Evolutionary conservation across 495 filamentous ascomycete species (phyloP).

Genomic region (Hypoxylon rickii): DNA sequence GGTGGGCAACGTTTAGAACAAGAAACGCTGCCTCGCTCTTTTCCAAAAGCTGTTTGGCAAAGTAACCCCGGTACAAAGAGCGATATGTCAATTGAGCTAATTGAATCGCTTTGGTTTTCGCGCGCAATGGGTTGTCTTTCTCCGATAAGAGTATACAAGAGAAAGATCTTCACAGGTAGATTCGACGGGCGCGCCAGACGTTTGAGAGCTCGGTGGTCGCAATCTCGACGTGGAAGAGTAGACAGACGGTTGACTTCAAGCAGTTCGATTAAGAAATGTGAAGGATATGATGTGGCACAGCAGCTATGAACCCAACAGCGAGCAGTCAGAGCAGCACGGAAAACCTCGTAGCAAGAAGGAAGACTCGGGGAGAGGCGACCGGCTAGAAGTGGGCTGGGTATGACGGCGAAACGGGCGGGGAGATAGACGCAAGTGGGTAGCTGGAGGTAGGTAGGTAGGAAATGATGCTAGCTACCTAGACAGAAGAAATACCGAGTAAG

Average conservation of each 20-base stretch:
- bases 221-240: slow-evolving; percentile 3
- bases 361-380: slow-evolving; percentile 11
- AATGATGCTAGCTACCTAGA: too few relatives aligned
- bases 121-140: slow-evolving; percentile 20
- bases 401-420: slow-evolving; percentile 31
- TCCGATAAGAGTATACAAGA: slow-evolving; percentile 19
- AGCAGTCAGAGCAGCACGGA: slow-evolving; percentile 5
- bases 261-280: slow-evolving; percentile 5
- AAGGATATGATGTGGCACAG: slow-evolving; percentile 13
- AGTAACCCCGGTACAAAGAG: slow-evolving; percentile 24
- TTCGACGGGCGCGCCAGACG: slow-evolving; percentile 13
- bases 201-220: slow-evolving; percentile 10
- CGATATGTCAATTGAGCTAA: slow-evolving; percentile 22
- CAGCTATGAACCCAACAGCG: slow-evolving; percentile 3
- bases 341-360: slow-evolving; percentile 12
- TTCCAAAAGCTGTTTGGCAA: slow-evolving; percentile 12
- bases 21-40: slow-evolving; percentile 14
- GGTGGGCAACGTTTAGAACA: slow-evolving; percentile 4
- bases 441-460: too few relatives aligned
- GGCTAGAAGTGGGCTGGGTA: slow-evolving; percentile 17
- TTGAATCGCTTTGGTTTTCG: slow-evolving; percentile 16
- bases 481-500: too few relatives aligned
- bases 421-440: slow-evolving; percentile 9
- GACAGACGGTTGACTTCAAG: too few relatives aligned
- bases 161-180: slow-evolving; percentile 3